These are phyloP conservation scores for Rhizopogon vulgaris DNA, from an alignment of 768 basidiomycete species.

Conservation along the genomic window DNA sequence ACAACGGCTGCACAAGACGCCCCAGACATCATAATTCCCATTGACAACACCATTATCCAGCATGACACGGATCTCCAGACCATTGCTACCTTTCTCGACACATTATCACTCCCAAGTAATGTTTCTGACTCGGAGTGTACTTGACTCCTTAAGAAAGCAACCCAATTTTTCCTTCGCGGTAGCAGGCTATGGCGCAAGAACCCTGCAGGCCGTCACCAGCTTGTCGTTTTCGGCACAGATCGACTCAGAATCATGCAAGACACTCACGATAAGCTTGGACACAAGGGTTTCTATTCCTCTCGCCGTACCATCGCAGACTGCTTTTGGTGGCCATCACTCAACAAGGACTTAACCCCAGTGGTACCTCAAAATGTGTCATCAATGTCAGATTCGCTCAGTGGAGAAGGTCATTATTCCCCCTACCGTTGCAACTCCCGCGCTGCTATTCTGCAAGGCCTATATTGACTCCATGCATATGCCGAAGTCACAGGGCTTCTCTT, in stretches of 20 bases:
- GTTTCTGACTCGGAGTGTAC: not conserved
- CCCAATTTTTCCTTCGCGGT: conserved; percentile 12
- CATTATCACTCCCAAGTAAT: not conserved
- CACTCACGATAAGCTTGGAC: conserved; percentile 24
- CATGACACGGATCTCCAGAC: not conserved
- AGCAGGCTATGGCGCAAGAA: conserved; percentile 18
- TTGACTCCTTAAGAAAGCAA: not conserved
- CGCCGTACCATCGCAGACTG: not conserved
- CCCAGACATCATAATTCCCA: not conserved
- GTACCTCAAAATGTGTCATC: conserved; percentile 25
- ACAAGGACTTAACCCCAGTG: conserved; percentile 20
- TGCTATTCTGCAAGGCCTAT: conserved; percentile 20
- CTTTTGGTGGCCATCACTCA: conserved; percentile 14
- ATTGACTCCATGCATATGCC: conserved; percentile 28
- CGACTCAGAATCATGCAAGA: conserved; percentile 14
- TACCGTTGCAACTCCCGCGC: conserved; percentile 10
- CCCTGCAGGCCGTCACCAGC: conserved; percentile 13
- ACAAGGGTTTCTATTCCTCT: conserved; percentile 23
- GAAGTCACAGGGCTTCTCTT: not conserved
- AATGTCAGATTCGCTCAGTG: conserved; percentile 23
- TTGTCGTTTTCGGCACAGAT: conserved; percentile 9
- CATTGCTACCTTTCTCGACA: not conserved
- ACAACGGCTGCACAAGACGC: too few species aligned
- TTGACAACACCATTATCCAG: not conserved
- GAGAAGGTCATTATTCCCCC: conserved; percentile 15